A percentile compares a stretch with the other conserved stretches of the same genome.
phyloP scores from a whole-genome alignment of 2,329 filamentous ascomycete species.

The Cadophora malorum region DNA sequence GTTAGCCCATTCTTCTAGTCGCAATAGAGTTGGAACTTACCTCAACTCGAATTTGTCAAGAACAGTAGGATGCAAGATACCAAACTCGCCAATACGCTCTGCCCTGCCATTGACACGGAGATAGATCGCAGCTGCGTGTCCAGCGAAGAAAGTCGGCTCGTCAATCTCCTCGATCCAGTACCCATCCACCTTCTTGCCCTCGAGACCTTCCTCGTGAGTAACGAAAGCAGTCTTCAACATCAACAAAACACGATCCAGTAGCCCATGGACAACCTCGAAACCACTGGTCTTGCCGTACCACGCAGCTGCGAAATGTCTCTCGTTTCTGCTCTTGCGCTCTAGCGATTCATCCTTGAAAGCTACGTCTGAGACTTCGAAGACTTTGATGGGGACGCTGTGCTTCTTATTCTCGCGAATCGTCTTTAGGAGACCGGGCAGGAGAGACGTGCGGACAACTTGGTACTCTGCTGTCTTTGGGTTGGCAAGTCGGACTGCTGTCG shows the following conservation, averaged over 20 bases:
- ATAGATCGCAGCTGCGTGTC: constrained; percentile 86
- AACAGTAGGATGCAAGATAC: constrained; percentile 91
- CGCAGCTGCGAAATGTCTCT: constrained; percentile 93
- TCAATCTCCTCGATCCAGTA: constrained; percentile 97
- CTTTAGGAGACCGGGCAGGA: constrained; percentile 89
- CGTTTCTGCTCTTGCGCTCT: constrained; percentile 89
- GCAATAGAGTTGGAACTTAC: constrained; percentile 51
- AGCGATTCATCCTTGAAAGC: constrained; percentile 83
- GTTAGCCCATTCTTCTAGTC: constrained; percentile 30
- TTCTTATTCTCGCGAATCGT: constrained; percentile 93
- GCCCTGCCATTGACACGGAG: constrained; percentile 77
- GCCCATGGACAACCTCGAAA: constrained; percentile 93
- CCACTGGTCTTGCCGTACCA: constrained; percentile 94
- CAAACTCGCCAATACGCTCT: constrained; percentile 83
- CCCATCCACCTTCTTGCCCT: constrained; percentile 61
- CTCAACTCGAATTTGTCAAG: constrained; percentile 92
- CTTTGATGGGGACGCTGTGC: constrained; percentile 85
- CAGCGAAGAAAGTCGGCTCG: constrained; percentile 89
- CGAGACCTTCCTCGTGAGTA: constrained; percentile 73
- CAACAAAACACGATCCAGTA: constrained; percentile 88
- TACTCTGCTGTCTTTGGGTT: constrained; percentile 95
- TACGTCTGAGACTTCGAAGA: constrained; percentile 91
- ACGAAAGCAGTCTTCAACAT: constrained; percentile 90
- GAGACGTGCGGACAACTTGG: constrained; percentile 86
- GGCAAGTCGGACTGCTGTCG: constrained; percentile 80